Percentiles rank a stretch among this genome's conserved stretches.
These are phyloP conservation scores for Cucumis hystrix DNA, from an alignment of 306 rosid species.

Conservation along the genomic window DNA sequence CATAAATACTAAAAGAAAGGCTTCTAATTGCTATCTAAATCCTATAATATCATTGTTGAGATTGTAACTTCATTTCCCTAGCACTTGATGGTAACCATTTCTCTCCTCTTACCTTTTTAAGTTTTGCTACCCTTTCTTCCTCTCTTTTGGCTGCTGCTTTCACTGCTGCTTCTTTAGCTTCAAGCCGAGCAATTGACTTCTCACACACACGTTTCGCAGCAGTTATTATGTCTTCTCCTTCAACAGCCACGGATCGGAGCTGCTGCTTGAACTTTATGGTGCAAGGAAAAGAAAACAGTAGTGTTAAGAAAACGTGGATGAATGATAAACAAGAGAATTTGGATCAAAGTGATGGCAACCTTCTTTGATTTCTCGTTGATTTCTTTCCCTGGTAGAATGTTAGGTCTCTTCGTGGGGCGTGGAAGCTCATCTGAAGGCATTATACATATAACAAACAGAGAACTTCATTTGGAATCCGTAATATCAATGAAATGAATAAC, in stretches of 20 bases:
- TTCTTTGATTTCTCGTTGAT: slow-evolving; percentile 76
- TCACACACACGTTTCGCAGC: slow-evolving; percentile 38
- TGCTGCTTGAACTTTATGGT: slow-evolving; percentile 43
- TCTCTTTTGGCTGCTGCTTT: slow-evolving; percentile 63
- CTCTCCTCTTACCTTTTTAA: slow-evolving; percentile 84
- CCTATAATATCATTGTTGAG: neutral
- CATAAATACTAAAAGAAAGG: too few relatives aligned
- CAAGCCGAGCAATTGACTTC: slow-evolving; percentile 49
- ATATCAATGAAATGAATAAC: neutral
- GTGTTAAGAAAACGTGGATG: neutral
- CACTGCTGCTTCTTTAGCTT: slow-evolving; percentile 54
- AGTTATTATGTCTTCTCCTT: slow-evolving; percentile 44
- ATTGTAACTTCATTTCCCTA: slow-evolving; percentile 33
- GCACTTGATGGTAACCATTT: slow-evolving; percentile 87
- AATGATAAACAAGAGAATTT: neutral
- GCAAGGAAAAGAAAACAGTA: slow-evolving; percentile 1
- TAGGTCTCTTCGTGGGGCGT: slow-evolving; percentile 48
- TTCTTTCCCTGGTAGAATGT: slow-evolving; percentile 64
- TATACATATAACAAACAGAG: slow-evolving; percentile 8
- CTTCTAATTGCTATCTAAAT: neutral
- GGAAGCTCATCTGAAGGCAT: slow-evolving; percentile 46
- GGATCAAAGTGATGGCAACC: slow-evolving; percentile 24
- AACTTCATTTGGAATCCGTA: slow-evolving; percentile 4
- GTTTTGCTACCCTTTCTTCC: slow-evolving; percentile 56
- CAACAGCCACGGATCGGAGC: slow-evolving; percentile 42